Evolutionary conservation across 1,139 yeast genomes (phyloP).

Genomic region (Pichia sp.): DNA sequence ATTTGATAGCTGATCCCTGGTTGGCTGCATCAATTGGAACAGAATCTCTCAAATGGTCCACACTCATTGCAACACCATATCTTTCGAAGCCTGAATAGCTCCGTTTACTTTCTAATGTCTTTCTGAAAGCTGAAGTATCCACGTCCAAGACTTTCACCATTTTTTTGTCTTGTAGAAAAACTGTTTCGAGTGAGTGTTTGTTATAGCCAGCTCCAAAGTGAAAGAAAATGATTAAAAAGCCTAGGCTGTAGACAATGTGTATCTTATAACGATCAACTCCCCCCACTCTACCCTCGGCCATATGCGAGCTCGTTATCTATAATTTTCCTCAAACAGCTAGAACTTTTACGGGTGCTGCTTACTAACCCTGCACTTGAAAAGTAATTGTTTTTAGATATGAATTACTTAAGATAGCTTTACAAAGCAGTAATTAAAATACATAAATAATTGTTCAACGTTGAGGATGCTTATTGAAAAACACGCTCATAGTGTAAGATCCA

Average conservation of each 20-base stretch:
- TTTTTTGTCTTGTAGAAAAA: background rate
- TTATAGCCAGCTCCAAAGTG: background rate
- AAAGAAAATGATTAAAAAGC: background rate
- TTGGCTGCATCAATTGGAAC: constrained; percentile 58
- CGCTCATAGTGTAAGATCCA: constrained; percentile 41
- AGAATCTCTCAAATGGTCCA: constrained; percentile 45
- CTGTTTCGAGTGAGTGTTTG: background rate
- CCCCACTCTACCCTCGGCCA: background rate
- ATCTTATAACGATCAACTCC: background rate
- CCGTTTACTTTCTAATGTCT: constrained; percentile 15
- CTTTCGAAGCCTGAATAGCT: constrained; percentile 38
- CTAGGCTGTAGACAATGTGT: background rate
- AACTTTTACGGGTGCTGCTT: background rate
- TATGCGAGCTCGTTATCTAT: constrained; percentile 3
- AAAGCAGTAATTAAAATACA: background rate
- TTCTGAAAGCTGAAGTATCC: constrained; percentile 6
- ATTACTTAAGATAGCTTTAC: background rate
- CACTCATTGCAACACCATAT: constrained; percentile 55
- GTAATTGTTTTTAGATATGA: background rate
- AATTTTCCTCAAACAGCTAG: background rate
- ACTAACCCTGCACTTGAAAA: background rate
- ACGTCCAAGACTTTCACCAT: constrained; percentile 11
- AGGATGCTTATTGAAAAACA: constrained; percentile 33
- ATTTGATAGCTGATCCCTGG: constrained; percentile 88
- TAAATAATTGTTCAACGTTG: background rate